A percentile compares a stretch with the other conserved stretches of the same genome.
phyloP scores from a whole-genome alignment of 306 rosid genomes.

The Vachellia collinsii region DNA sequence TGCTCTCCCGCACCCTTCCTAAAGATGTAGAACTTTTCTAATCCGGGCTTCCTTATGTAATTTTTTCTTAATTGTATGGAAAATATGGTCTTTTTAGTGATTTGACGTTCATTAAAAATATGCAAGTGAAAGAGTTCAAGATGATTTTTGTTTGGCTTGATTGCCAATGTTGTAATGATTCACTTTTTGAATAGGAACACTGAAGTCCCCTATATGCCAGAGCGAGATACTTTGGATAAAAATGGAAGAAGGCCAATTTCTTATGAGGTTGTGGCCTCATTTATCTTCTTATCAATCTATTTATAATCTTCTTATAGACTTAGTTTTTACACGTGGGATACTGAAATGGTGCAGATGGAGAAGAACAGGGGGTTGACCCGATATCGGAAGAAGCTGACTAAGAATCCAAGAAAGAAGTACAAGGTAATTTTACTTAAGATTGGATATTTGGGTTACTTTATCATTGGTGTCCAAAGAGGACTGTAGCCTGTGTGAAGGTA shows the following conservation, averaged over 20 bases:
- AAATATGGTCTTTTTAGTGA: neutral
- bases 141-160: neutral
- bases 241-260: slow-evolving; percentile 12
- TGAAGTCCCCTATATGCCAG: neutral
- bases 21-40: neutral
- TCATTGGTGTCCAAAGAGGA: neutral
- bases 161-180: neutral
- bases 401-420: slow-evolving; percentile 96
- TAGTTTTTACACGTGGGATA: neutral
- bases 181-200: neutral
- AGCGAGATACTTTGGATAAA: neutral
- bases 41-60: neutral
- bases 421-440: slow-evolving; percentile 57
- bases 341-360: slow-evolving; percentile 22
- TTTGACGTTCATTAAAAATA: neutral
- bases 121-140: neutral
- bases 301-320: neutral
- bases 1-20: neutral
- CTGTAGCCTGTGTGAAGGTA: neutral
- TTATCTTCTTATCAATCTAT: neutral
- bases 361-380: slow-evolving; percentile 52
- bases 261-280: slow-evolving; percentile 6
- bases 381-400: slow-evolving; percentile 61
- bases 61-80: neutral
- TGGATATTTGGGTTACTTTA: neutral